Conservation (phyloP, 1,284 basidiomycete genomes). For the Chondrostereum purpureum region DNA sequence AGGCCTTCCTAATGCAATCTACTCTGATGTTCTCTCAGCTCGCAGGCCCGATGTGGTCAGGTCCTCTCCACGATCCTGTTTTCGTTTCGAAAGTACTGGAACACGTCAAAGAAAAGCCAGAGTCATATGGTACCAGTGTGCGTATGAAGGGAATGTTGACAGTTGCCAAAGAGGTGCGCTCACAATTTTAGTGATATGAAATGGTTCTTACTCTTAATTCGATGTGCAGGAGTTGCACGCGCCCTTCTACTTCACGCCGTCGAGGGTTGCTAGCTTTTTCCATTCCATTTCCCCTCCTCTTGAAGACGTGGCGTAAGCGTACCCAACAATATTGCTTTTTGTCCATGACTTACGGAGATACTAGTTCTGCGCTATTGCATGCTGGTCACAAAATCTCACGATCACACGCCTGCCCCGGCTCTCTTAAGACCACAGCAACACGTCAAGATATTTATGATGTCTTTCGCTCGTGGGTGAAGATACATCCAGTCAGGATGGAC, state of each 20-base stretch:
- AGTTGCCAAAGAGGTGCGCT: conserved; percentile 75
- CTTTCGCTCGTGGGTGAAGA: conserved; percentile 77
- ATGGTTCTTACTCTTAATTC: conserved; percentile 5
- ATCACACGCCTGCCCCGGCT: conserved; percentile 85
- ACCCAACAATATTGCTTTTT: not conserved
- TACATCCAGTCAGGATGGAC: conserved; percentile 78
- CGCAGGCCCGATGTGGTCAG: conserved; percentile 97
- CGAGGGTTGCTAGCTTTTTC: conserved; percentile 76
- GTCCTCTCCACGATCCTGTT: conserved; percentile 71
- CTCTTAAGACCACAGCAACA: conserved; percentile 85
- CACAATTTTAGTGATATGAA: not conserved
- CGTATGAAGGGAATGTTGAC: conserved; percentile 96
- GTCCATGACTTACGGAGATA: not conserved
- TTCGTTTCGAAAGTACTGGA: conserved; percentile 77
- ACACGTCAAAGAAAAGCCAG: conserved; percentile 58
- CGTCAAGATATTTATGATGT: conserved; percentile 75
- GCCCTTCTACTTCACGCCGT: conserved; percentile 91
- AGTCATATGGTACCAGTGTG: conserved; percentile 70
- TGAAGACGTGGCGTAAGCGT: conserved; percentile 64
- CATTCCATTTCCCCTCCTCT: conserved; percentile 78
- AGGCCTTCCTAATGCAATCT: conserved; percentile 3
- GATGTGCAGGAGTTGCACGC: conserved; percentile 62
- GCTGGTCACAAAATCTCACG: conserved; percentile 82
- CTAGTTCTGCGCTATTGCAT: conserved; percentile 82
- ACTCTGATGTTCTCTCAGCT: conserved; percentile 36